A percentile compares a stretch with the other conserved stretches of the same genome.
Conservation (phyloP, 768 basidiomycete species). For the Russula dissimulans region DNA sequence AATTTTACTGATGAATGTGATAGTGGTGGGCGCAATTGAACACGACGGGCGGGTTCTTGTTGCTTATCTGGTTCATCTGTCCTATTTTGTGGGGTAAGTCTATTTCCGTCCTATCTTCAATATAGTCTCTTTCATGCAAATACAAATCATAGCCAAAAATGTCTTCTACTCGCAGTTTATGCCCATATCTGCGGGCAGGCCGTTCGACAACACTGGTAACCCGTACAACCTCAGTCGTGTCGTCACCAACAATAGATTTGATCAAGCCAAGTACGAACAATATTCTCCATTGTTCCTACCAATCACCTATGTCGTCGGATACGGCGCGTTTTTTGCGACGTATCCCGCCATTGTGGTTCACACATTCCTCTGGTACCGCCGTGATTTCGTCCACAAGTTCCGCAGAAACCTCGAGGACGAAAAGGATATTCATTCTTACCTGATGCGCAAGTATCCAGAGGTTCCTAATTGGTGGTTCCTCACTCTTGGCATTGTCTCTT, state of each 20-base stretch:
- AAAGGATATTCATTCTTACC: slow-evolving; percentile 73
- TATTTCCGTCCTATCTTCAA: background rate
- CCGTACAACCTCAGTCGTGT: slow-evolving; percentile 53
- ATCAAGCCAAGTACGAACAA: slow-evolving; percentile 52
- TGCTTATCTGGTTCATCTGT: slow-evolving; percentile 66
- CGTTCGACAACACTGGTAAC: slow-evolving; percentile 70
- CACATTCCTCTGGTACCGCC: slow-evolving; percentile 78
- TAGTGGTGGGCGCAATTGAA: slow-evolving; percentile 86
- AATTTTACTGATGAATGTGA: too few relatives aligned
- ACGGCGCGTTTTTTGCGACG: slow-evolving; percentile 66
- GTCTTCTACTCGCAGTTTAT: slow-evolving; percentile 57
- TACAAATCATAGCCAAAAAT: slow-evolving; percentile 57
- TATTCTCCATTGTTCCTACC: slow-evolving; percentile 80
- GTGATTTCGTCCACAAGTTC: slow-evolving; percentile 66
- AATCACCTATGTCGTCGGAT: slow-evolving; percentile 54
- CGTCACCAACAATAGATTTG: slow-evolving; percentile 56
- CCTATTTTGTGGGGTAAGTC: slow-evolving; percentile 67
- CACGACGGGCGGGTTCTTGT: slow-evolving; percentile 51
- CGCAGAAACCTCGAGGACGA: slow-evolving; percentile 60
- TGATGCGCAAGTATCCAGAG: slow-evolving; percentile 76
- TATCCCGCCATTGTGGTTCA: slow-evolving; percentile 71
- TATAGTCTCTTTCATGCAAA: background rate
- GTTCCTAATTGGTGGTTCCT: too few relatives aligned
- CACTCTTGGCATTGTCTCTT: too few relatives aligned
- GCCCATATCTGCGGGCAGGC: slow-evolving; percentile 55